Base-by-base conservation (phyloP, 2,329 filamentous ascomycete genomes). In the Aspergillus proliferans region DNA sequence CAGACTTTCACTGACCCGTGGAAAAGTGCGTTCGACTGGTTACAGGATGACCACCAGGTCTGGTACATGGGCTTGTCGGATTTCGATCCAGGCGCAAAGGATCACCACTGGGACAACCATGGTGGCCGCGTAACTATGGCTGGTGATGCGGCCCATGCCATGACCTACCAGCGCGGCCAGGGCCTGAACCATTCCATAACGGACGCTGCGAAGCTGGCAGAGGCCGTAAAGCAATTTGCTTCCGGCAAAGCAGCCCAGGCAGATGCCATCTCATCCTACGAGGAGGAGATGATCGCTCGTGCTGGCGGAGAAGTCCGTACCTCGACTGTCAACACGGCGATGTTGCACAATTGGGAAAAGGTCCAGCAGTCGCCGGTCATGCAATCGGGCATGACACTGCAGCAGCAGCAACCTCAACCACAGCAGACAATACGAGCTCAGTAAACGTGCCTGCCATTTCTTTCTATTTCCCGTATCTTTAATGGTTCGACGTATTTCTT, bases 61-160 rank as follows among this genome's bases (percentile, higher is more conserved):
- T 56, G 54, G 53, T 53, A 54, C 28, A 53, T 54, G 50, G 47
- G 43, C 8, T 26, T 58, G 19, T 49, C 50, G 5, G 50, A 58
- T 36, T 58, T 54, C 7, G 54, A 58, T 22, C 55, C 55, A 4
- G 45, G 54, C 2, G 41, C 33, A 0, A 19, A 49, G 3, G 47
- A 9, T 4, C 55, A 58, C 18, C 46, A 45, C 12, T 58, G 55
- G 56, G 50, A 56, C 45, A 63, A 59, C 40, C 52, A 50, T 14
- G 53, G 50, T 4, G 69, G 68, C 2, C 66, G 68, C 34, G 67
- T 75, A 9, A 63, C 71, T 0, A 70, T 85, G 2, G 64, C 79
- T 0, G 82, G 81, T 10, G 82, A 85, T 54, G 80, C 81, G 0
- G 81, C 81, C 0, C 81, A 84, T 54, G 79, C 80, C 0, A 77